Evolutionary conservation across 108 stramenopile genomes (phyloP).

Genomic region (Cyclotella sp.): DNA sequence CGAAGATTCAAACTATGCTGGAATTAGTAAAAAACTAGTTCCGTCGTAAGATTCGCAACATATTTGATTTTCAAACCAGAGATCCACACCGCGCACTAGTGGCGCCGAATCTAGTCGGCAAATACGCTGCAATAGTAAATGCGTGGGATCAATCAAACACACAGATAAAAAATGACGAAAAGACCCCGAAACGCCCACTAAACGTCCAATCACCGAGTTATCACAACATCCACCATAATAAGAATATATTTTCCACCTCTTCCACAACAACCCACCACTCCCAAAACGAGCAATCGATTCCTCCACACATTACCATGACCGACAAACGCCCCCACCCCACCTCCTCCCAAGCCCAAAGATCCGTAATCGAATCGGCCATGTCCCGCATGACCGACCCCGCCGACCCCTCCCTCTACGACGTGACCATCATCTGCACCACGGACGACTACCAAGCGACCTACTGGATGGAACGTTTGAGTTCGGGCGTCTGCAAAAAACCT

Average conservation of each 20-base stretch:
- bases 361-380: conserved; percentile 75
- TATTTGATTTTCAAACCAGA: no score
- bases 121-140: no score
- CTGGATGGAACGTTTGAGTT: conserved; percentile 93
- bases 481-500: conserved; percentile 58
- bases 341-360: conserved; percentile 24
- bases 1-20: no score
- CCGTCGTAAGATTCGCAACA: no score
- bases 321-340: conserved; percentile 35
- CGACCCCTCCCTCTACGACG: conserved; percentile 79
- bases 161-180: no score
- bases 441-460: conserved; percentile 96
- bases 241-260: background rate
- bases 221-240: no score
- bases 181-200: no score
- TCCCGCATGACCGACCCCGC: conserved; percentile 72
- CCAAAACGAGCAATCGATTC: background rate
- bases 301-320: conserved; percentile 21
- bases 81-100: no score
- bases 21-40: no score
- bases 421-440: conserved; percentile 96
- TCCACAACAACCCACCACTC: background rate
- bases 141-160: no score
- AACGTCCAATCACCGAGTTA: no score
- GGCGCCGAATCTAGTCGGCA: no score